phyloP scores from a whole-genome alignment of 192 early-diverging fungal genomes.

The Pilobolus umbonatus region DNA sequence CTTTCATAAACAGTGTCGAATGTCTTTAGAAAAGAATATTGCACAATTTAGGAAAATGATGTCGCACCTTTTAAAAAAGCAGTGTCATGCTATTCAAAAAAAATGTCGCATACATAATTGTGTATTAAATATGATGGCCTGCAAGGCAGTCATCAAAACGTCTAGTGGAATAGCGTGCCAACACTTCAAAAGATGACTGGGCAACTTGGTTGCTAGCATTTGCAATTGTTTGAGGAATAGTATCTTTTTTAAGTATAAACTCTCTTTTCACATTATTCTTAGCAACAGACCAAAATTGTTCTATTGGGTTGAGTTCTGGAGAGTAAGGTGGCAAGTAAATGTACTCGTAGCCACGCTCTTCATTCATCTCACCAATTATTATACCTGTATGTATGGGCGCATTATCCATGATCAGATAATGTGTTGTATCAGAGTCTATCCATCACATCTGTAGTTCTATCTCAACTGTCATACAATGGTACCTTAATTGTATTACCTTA shows the following conservation, averaged over 20 bases:
- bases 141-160: slow-evolving; percentile 6
- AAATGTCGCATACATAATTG: too few species aligned
- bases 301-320: slow-evolving; percentile 22
- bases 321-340: slow-evolving; percentile 20
- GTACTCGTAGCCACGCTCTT: slow-evolving; percentile 5
- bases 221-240: slow-evolving; percentile 17
- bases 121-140: too few species aligned
- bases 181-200: slow-evolving; percentile 13
- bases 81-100: too few species aligned
- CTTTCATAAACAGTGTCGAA: too few species aligned
- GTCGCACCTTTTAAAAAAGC: too few species aligned
- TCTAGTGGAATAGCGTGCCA: slow-evolving; percentile 15
- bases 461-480: too few species aligned
- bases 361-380: not conserved
- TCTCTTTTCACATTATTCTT: slow-evolving; percentile 13
- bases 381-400: slow-evolving; percentile 12
- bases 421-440: slow-evolving; percentile 13
- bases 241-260: slow-evolving; percentile 21
- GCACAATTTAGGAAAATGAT: too few species aligned
- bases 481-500: too few species aligned
- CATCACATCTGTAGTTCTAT: not conserved
- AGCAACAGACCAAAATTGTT: slow-evolving; percentile 31
- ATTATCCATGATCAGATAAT: slow-evolving; percentile 27
- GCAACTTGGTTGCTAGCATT: slow-evolving; percentile 16
- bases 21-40: too few species aligned